These are phyloP conservation scores for Hypoxylon sp. DNA, from an alignment of 2,329 filamentous ascomycete species.

Conservation along the genomic window DNA sequence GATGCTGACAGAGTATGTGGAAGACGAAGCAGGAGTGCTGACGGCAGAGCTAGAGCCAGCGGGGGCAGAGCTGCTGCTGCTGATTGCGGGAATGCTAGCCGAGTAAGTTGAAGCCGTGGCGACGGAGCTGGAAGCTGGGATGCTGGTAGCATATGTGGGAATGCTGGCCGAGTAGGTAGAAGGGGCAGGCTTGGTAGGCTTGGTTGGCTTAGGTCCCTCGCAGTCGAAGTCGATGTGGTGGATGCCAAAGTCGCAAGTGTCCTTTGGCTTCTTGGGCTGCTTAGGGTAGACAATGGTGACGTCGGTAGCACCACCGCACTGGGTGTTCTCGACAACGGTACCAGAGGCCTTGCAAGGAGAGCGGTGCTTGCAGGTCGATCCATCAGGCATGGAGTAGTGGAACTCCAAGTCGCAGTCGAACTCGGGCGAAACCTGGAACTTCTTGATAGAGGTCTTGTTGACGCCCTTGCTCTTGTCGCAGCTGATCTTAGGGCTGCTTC, in stretches of 20 bases:
- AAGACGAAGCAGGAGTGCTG: slow-evolving; percentile 4
- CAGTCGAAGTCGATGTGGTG: slow-evolving; percentile 85
- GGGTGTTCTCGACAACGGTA: slow-evolving; percentile 81
- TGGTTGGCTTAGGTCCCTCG: slow-evolving; percentile 53
- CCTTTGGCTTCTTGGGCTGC: slow-evolving; percentile 69
- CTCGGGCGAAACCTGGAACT: slow-evolving; percentile 80
- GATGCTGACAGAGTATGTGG: slow-evolving; percentile 15
- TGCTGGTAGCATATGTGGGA: slow-evolving; percentile 26
- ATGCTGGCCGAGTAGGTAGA: slow-evolving; percentile 33
- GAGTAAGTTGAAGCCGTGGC: slow-evolving; percentile 26
- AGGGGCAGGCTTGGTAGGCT: slow-evolving; percentile 45
- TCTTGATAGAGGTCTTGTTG: slow-evolving; percentile 79
- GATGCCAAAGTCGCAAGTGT: slow-evolving; percentile 78
- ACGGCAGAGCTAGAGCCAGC: slow-evolving; percentile 17
- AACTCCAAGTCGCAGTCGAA: slow-evolving; percentile 86
- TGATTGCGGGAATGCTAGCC: slow-evolving; percentile 10
- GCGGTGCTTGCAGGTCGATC: slow-evolving; percentile 84
- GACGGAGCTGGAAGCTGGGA: slow-evolving; percentile 30
- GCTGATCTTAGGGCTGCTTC: slow-evolving; percentile 71
- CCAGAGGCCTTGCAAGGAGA: slow-evolving; percentile 76
- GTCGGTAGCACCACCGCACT: slow-evolving; percentile 91
- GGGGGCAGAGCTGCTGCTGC: slow-evolving; percentile 20
- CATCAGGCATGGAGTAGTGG: slow-evolving; percentile 88
- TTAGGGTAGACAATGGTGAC: slow-evolving; percentile 79
- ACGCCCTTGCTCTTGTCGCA: slow-evolving; percentile 60